Base-by-base conservation (phyloP, 2,329 filamentous ascomycete genomes). In the Tolypocladium nubicola region DNA sequence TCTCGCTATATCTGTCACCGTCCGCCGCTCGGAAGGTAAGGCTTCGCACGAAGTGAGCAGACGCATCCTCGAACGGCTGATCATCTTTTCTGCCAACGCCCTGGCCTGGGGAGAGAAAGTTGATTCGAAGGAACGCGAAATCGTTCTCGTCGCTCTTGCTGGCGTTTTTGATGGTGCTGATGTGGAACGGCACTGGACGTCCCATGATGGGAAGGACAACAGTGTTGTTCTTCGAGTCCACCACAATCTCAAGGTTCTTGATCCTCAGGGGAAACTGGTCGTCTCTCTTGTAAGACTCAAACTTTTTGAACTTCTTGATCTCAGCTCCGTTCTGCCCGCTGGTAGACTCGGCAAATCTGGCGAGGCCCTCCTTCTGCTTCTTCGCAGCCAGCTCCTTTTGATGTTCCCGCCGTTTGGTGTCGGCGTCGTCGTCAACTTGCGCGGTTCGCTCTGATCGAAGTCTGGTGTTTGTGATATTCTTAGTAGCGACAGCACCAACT, bases 251-350 rank as follows among this genome's bases (percentile, higher is more conserved):
- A 57, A 97, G 79, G 65, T 96, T 93, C 70, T 88, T 88, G 63
- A 96, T 85, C 67, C 85, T 87, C 16, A 81, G 69, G 1, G 94
- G 94, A 56, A 99, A 85, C 71, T 97, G 93, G 65, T 95, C 96
- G 71, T 97, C 94, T 60, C 93, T 85, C 79, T 97, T 99, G 77
- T 99, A 99, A 0, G 94, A 99, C 73, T 99, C 94, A 68, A 97
- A 99, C 57, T 91, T 89, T 78, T 97, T 97, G 79, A 99, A 97
- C 75, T 93, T 96, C 80, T 97, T 97, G 71, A 95, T 88, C 63
- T 94, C 88, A n/a, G 86, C 86, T 39, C 93, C 94, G 67, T 96
- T 94, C 62, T 93, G 80, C 58, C 87, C 90, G 58, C 86, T 88
- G 0, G 88, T 92, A 0, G 89, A 89, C 67, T 96, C 90, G 47